These are phyloP conservation scores for Theobroma cacao DNA, from an alignment of 345 rosid genomes.

Conservation along the genomic window DNA sequence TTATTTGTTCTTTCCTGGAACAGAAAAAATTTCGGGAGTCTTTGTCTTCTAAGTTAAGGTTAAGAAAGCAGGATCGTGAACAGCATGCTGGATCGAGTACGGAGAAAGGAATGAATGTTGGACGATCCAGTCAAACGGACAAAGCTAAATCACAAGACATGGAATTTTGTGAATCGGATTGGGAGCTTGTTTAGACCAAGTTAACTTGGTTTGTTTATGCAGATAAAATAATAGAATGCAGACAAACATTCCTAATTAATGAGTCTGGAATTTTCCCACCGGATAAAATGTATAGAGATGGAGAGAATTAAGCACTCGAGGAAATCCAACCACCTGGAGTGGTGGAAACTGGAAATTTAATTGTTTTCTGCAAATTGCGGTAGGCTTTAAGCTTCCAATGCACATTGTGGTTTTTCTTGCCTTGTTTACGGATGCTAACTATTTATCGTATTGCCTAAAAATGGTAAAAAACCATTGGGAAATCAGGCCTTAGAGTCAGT, in stretches of 20 bases:
- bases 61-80: background rate
- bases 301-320: background rate
- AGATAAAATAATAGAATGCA: background rate
- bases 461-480: background rate
- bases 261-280: background rate
- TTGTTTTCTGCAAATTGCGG: background rate
- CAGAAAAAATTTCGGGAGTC: slow-evolving; percentile 13
- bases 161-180: slow-evolving; percentile 25
- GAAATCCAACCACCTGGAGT: background rate
- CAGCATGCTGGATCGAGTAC: background rate
- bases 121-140: background rate
- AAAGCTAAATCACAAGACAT: slow-evolving; percentile 7
- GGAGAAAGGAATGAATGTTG: background rate
- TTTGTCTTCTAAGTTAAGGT: background rate
- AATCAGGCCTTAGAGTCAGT: background rate
- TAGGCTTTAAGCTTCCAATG: background rate
- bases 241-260: background rate
- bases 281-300: background rate
- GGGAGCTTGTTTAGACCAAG: slow-evolving; percentile 28
- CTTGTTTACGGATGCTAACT: background rate
- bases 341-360: background rate
- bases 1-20: background rate
- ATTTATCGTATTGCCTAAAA: background rate
- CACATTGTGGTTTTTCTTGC: background rate
- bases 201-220: background rate